phyloP scores from a whole-genome alignment of 2,329 filamentous ascomycete species.

The Calonectria hawksworthii region DNA sequence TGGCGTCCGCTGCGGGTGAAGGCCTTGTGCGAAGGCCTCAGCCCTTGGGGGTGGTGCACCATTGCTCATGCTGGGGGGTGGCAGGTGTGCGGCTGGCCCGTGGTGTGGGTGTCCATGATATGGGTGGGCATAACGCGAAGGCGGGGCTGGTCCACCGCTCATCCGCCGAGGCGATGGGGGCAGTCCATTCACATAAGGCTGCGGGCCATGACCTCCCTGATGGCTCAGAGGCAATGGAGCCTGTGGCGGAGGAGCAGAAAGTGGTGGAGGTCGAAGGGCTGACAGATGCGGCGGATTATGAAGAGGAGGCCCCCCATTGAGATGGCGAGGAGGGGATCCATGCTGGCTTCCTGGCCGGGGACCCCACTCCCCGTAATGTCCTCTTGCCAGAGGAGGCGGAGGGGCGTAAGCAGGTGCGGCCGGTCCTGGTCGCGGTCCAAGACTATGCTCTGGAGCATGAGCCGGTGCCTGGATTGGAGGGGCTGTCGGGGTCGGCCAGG shows the following conservation, averaged over 20 bases:
- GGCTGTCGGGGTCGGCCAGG: conserved; percentile 44
- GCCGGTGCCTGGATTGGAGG: conserved; percentile 43
- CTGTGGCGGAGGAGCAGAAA: conserved; percentile 58
- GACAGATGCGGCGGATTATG: conserved; percentile 53
- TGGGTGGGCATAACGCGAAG: conserved; percentile 57
- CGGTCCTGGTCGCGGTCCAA: conserved; percentile 46
- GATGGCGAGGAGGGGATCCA: conserved; percentile 61
- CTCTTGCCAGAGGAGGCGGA: conserved; percentile 43
- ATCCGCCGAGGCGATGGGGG: conserved; percentile 64
- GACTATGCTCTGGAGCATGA: conserved; percentile 42
- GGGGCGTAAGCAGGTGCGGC: conserved; percentile 47
- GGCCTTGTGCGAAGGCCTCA: conserved; percentile 56
- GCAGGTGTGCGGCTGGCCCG: conserved; percentile 40
- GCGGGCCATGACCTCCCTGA: conserved; percentile 52
- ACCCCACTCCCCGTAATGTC: conserved; percentile 62
- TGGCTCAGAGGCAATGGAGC: conserved; percentile 58
- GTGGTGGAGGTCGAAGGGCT: conserved; percentile 64
- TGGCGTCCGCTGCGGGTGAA: conserved; percentile 57
- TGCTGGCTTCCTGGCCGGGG: conserved; percentile 63
- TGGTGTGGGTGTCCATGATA: conserved; percentile 49
- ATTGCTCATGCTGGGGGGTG: conserved; percentile 51
- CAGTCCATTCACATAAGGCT: conserved; percentile 58
- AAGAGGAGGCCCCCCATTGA: conserved; percentile 63
- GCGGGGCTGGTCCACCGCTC: conserved; percentile 55
- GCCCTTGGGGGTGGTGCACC: conserved; percentile 50